Evolutionary conservation across 192 early-diverging fungal genomes (phyloP), one percentile per base, ranked within the genome.

Genomic region (Linnemannia zychae): DNA sequence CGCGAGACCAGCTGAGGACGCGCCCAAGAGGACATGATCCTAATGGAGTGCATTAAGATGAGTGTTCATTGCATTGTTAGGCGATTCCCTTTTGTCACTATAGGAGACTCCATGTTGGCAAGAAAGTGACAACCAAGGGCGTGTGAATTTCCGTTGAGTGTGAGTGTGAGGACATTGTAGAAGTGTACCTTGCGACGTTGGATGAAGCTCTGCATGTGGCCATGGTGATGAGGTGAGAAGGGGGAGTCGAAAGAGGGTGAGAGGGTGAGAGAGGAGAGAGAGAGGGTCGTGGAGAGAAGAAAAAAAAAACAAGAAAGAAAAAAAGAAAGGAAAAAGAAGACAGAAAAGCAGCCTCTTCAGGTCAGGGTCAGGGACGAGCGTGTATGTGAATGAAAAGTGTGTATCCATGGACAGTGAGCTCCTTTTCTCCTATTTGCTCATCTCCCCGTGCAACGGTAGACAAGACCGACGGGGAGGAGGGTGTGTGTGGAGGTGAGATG

Each of bases 181-280:
- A 11, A 0, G 11, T 67, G 75, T 82, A 82, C 80, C 74, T 82
- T 38, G 80, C 80, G 38, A 72, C 74, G 37, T 72, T 76, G 47
- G 40, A 50, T 72, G 71, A 47, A 38, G 46, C 38, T 72, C 37
- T 48, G 28, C 24, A 72, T 72, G 44, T 18, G 34, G 70, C 40
- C 40, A 72, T 48, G 53, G 12, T 15, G 33, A 48, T 31, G 53
- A 50, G 33, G 9, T 46, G 44, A 38, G n/a, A 48, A 20, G 22
- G 2, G 16, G 24, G 2, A 13, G 18, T 24, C 15, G 24, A 18
- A 28, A 44, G 40, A 6, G 31, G 40, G 63, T 44, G 40, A 9
- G 15, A 31, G 20, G 46, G 65, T 31, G 15, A 49, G n/a, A 44
- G 37, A 44, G 53, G 44, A 31, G 33, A 38, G 17, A 36, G 44